Evolutionary conservation across 495 filamentous ascomycete genomes (phyloP), one percentile per base, ranked within the genome.

Genomic region (Trichoderma virens): DNA sequence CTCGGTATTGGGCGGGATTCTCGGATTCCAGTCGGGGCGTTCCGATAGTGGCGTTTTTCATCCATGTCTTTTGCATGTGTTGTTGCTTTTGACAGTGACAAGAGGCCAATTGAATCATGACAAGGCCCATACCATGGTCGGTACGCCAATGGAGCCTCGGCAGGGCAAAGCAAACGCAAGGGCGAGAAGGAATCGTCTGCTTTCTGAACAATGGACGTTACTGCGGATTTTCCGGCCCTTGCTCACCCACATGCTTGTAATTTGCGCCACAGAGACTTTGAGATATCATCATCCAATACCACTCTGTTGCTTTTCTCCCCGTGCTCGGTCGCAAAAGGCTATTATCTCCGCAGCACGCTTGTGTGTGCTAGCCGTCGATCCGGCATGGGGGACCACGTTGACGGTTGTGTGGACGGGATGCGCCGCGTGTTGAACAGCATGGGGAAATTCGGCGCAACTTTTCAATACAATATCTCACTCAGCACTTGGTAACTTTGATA

Each of bases 371-470:
- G 51, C 51, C 51, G 51, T 56, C 51, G 51, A 56, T 56, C 51
- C 23, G 51, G 51, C 51, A 56, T 56, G 51, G 51, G 51, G 51
- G 23, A 47, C 51, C 51, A 56, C 51, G 51, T 56, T 56, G 51
- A 18, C 27, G 11, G 51, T 56, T 31, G 51, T 30, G 51, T 56
- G 51, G 51, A 56, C 51, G 51, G 51, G 51, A 56, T 56, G 51
- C 51, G 51, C 51, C 51, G 51, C 6, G 25, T 56, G 28, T 20
- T 47, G 25, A 13, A 9, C 11, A 28, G 7, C 23, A 56, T 56
- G 51, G 51, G 51, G 25, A 28, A 56, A 14, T 28, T 56, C 51
- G 51, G 51, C 51, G 27, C 27, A 28, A 56, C n/a, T 45, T 56
- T 47, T 7, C 43, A 47, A 23, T 47, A 16, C 20, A 18, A 11